These are phyloP conservation scores for Neoascochyta sp. DNA, from an alignment of 2,329 filamentous ascomycete species.

Conservation along the genomic window DNA sequence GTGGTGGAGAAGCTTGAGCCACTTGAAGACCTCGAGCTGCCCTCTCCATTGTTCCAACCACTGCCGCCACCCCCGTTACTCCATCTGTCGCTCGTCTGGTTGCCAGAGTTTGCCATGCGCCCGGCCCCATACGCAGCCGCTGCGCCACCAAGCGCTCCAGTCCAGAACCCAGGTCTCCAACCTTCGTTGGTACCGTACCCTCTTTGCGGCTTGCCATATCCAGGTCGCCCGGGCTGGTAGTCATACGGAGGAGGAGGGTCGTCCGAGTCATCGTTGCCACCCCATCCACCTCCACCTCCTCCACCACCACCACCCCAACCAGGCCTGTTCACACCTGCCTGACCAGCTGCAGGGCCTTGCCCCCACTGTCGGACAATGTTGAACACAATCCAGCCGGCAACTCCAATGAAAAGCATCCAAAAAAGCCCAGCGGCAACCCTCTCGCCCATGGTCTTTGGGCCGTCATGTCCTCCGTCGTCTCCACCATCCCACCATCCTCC, in stretches of 20 bases:
- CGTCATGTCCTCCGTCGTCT: conserved; percentile 38
- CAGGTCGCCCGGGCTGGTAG: conserved; percentile 25
- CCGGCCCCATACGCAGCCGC: conserved; percentile 66
- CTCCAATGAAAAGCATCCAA: conserved; percentile 57
- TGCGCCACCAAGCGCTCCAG: conserved; percentile 62
- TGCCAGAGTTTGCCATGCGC: conserved; percentile 38
- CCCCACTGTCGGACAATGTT: conserved; percentile 45
- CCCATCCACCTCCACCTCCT: conserved; percentile 41
- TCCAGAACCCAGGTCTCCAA: conserved; percentile 75
- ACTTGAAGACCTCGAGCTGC: conserved; percentile 35
- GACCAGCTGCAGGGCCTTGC: conserved; percentile 18
- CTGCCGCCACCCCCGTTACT: conserved; percentile 30
- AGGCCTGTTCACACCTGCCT: conserved; percentile 24
- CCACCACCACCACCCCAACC: conserved; percentile 42
- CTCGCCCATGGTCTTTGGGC: conserved; percentile 31
- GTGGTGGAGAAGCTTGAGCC: conserved; percentile 43
- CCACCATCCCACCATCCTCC: conserved; percentile 38
- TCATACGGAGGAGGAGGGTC: conserved; percentile 52
- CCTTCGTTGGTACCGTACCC: conserved; percentile 37
- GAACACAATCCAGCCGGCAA: conserved; percentile 61
- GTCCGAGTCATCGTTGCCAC: conserved; percentile 35
- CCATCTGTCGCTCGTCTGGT: conserved; percentile 38
- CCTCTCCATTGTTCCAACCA: conserved; percentile 37
- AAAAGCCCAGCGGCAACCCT: conserved; percentile 50
- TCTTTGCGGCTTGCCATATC: conserved; percentile 15